Evolutionary conservation across 2,329 filamentous ascomycete genomes (phyloP), one percentile per base, ranked within the genome.

Genomic region (Aureobasidium pullulans): DNA sequence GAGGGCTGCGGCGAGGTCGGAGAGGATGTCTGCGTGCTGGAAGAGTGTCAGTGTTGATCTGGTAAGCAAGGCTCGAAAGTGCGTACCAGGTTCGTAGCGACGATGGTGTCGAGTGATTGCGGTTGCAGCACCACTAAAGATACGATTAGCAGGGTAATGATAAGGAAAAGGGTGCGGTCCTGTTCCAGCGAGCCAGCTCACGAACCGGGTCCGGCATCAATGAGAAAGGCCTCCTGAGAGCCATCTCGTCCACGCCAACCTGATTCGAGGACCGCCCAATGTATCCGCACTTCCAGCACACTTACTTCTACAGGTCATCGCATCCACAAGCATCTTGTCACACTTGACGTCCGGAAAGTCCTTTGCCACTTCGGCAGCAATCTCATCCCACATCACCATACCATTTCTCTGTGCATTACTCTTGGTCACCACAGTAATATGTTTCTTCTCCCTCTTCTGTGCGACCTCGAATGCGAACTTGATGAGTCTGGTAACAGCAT

Each of bases 351-450:
- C 82, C 0, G 80, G 80, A 64, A 83, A 87, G 5, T 85, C 81
- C 60, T 72, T 75, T 0, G 77, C 76, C 2, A 86, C 78, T 29
- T 78, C 74, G 0, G 70, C 72, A 0, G 82, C 82, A 10, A 86
- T 77, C 64, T 86, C 83, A 65, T 87, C 84, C 84, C 84, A 87
- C 60, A 87, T 77, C 0, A 87, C 84, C 83, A 87, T 85, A 0
- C 84, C 84, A 57, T 86, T 85, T 0, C 84, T 75, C 70, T 85
- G 83, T 0, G 84, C 83, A 67, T 87, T 87, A 46, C 80, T 84
- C 72, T 87, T 87, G 0, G 83, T 85, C 3, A 86, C 84, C 1
- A 86, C 79, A 0, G 84, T 86, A 36, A 87, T 66, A 10, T 79
- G 72, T 71, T 84, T 85, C 42, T 80, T 75, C 0, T 81, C 80